These are phyloP conservation scores for Schoenoplectus triqueter DNA, from an alignment of 202 grass and related monocot species.

Conservation along the genomic window DNA sequence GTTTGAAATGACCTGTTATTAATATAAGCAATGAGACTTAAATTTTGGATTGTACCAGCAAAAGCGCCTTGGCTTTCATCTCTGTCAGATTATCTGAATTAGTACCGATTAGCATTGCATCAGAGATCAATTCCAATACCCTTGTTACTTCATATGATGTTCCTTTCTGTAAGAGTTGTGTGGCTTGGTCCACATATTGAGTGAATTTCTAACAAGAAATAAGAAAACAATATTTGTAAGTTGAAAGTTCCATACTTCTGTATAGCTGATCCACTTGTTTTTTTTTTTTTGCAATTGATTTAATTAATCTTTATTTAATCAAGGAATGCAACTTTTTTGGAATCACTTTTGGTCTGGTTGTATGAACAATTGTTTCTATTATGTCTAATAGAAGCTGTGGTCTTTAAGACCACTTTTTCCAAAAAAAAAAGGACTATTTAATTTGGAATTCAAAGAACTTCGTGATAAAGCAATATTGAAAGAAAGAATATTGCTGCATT, in stretches of 20 bases:
- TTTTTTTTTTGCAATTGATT: background rate
- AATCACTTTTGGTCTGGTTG: too few relatives aligned
- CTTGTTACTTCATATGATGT: slow-evolving; percentile 65
- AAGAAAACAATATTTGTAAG: slow-evolving; percentile 24
- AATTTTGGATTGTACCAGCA: slow-evolving; percentile 60
- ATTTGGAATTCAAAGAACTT: background rate
- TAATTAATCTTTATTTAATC: background rate
- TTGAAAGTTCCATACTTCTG: slow-evolving; percentile 1
- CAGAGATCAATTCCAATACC: slow-evolving; percentile 71
- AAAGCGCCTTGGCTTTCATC: slow-evolving; percentile 84
- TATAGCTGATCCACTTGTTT: background rate
- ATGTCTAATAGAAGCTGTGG: too few relatives aligned
- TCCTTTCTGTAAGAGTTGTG: slow-evolving; percentile 71
- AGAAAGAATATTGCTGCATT: background rate
- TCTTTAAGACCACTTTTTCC: too few relatives aligned
- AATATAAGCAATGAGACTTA: slow-evolving; percentile 33
- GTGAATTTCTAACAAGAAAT: slow-evolving; percentile 60
- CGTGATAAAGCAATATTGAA: background rate
- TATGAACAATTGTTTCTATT: too few relatives aligned
- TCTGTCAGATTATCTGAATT: slow-evolving; percentile 78
- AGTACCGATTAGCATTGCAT: slow-evolving; percentile 70
- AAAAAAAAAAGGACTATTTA: background rate
- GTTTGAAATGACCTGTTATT: slow-evolving; percentile 21
- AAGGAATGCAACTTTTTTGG: too few relatives aligned
- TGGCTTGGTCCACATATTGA: slow-evolving; percentile 62